phyloP scores from a whole-genome alignment of 345 rosid genomes.

The Euphorbia peplus region DNA sequence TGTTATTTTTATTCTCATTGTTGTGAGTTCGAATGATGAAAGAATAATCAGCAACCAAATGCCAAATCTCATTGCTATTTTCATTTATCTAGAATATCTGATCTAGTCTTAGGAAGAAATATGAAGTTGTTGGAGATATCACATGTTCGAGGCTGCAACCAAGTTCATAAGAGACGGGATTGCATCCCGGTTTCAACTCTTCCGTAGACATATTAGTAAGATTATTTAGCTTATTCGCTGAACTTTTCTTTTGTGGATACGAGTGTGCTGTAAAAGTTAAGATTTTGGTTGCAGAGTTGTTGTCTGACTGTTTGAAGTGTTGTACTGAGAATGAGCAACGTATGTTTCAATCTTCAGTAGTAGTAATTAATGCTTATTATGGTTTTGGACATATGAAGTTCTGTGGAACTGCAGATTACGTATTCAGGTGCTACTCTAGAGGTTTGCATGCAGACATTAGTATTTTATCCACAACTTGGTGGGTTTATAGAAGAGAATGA shows the following conservation, averaged over 20 bases:
- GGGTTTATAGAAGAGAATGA: slow-evolving; percentile 88
- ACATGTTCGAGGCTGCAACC: neutral
- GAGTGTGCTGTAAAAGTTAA: slow-evolving; percentile 11
- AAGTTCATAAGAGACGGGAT: neutral
- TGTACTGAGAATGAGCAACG: slow-evolving; percentile 91
- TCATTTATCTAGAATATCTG: neutral
- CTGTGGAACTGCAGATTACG: slow-evolving; percentile 49
- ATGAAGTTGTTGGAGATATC: neutral
- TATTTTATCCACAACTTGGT: slow-evolving; percentile 87
- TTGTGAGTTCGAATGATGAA: neutral
- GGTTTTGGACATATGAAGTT: neutral
- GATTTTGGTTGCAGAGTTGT: slow-evolving; percentile 61
- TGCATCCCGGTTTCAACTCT: neutral
- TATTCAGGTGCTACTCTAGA: slow-evolving; percentile 80
- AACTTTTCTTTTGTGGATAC: neutral
- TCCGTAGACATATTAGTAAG: neutral
- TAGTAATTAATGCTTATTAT: too few relatives aligned
- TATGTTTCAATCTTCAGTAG: slow-evolving; percentile 17
- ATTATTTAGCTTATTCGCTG: too few relatives aligned
- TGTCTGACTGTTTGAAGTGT: slow-evolving; percentile 90
- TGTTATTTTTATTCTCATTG: neutral
- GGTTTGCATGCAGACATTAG: slow-evolving; percentile 92
- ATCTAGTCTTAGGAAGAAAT: neutral
- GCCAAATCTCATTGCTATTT: too few relatives aligned
- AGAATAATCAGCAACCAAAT: neutral